A percentile compares a stretch with the other conserved stretches of the same genome.
Evolutionary conservation across 1,284 basidiomycete genomes (phyloP).

Genomic region (Schizophyllum commune): DNA sequence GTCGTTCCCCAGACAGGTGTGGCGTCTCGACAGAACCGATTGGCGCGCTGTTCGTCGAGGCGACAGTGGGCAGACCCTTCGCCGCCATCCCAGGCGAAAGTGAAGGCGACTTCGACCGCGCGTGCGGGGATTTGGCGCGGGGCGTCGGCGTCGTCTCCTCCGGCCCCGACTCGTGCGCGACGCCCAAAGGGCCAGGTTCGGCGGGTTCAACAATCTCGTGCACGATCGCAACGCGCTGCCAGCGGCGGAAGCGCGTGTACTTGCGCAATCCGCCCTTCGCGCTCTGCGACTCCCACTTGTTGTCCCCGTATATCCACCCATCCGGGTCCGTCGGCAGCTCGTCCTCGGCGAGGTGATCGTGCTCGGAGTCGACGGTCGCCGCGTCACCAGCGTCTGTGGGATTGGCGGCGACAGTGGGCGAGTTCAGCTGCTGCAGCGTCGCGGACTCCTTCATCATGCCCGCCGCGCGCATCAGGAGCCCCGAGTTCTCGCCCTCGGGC

Average conservation of each 20-base stretch:
- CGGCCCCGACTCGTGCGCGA: neutral
- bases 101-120: neutral
- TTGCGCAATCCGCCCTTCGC: conserved; percentile 81
- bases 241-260: conserved; percentile 79
- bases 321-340: conserved; percentile 69
- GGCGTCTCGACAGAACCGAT: conserved; percentile 1
- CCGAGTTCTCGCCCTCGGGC: conserved; percentile 39
- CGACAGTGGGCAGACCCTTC: neutral
- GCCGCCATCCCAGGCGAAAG: conserved; percentile 1
- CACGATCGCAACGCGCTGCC: conserved; percentile 78
- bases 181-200: conserved; percentile 5
- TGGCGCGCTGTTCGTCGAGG: conserved; percentile 1
- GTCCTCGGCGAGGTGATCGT: conserved; percentile 16
- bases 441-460: conserved; percentile 37
- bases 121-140: neutral
- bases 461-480: conserved; percentile 39
- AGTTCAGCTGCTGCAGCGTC: conserved; percentile 6
- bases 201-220: conserved; percentile 61
- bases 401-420: conserved; percentile 17
- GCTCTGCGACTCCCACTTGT: conserved; percentile 86
- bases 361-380: conserved; percentile 8
- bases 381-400: conserved; percentile 20
- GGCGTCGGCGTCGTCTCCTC: neutral
- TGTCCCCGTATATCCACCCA: conserved; percentile 93
- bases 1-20: neutral